A percentile compares a stretch with the other conserved stretches of the same genome.
phyloP scores from a whole-genome alignment of 371 early-diverging fungal species.

The Umbelopsis sp. region DNA sequence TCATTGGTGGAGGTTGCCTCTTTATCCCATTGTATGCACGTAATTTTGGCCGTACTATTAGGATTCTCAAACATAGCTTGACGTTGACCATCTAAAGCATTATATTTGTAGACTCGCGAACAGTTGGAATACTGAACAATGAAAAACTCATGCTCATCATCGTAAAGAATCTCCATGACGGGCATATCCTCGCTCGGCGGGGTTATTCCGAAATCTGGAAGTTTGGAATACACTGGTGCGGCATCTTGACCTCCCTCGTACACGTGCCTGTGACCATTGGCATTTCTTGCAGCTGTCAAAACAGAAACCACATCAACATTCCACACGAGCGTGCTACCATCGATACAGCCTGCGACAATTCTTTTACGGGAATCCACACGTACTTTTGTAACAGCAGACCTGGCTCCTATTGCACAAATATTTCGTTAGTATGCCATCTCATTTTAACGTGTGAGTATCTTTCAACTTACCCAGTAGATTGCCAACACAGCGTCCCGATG shows the following conservation, averaged over 20 bases:
- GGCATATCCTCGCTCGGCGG: constrained; percentile 22
- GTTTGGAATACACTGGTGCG: background rate
- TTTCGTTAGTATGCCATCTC: background rate
- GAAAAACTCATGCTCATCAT: constrained; percentile 26
- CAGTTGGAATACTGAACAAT: constrained; percentile 36
- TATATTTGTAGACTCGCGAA: constrained; percentile 32
- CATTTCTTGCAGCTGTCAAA: constrained; percentile 5
- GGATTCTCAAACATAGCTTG: constrained; percentile 33
- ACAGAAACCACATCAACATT: constrained; percentile 22
- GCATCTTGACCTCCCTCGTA: background rate
- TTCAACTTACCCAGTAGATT: constrained; percentile 29
- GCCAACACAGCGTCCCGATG: constrained; percentile 28
- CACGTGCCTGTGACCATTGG: background rate
- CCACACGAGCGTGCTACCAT: constrained; percentile 49
- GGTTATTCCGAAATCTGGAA: constrained; percentile 21
- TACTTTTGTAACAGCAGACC: background rate
- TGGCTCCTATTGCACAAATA: background rate
- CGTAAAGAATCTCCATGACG: constrained; percentile 36
- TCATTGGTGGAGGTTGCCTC: constrained; percentile 25
- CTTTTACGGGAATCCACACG: constrained; percentile 18
- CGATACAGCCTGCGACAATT: constrained; percentile 43
- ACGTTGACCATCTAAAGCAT: constrained; percentile 31
- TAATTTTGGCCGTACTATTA: constrained; percentile 33
- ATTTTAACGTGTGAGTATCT: background rate
- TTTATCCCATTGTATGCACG: constrained; percentile 49